These are phyloP conservation scores for Yamadazyma blattariae DNA, from an alignment of 1,139 yeast species.

Conservation along the genomic window DNA sequence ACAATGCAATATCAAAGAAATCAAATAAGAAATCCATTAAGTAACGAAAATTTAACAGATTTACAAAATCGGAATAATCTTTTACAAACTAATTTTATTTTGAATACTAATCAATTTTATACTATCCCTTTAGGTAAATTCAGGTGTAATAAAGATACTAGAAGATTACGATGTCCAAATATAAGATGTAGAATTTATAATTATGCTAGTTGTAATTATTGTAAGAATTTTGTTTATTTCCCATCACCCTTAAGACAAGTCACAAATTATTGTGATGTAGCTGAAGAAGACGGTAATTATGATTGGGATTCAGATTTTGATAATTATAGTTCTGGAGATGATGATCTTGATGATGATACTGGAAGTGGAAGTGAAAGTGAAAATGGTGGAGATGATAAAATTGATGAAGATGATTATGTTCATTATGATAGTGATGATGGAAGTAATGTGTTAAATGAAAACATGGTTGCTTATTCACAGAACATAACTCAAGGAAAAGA, in stretches of 20 bases:
- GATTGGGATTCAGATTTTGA: constrained; percentile 3
- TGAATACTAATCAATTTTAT: constrained; percentile 3
- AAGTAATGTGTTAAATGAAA: too few relatives aligned
- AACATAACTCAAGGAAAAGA: too few relatives aligned
- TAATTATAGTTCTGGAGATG: background rate
- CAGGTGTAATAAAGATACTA: constrained; percentile 17
- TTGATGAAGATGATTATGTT: too few relatives aligned
- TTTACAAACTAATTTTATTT: background rate
- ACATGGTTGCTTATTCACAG: too few relatives aligned
- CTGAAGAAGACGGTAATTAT: background rate
- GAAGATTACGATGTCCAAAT: constrained; percentile 15
- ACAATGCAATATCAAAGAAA: too few relatives aligned
- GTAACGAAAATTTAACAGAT: background rate
- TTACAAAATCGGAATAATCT: background rate
- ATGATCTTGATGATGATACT: background rate
- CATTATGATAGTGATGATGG: too few relatives aligned
- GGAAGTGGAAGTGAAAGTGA: background rate
- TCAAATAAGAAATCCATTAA: background rate
- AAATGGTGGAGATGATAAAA: too few relatives aligned
- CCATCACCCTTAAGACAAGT: constrained; percentile 19
- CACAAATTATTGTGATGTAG: background rate
- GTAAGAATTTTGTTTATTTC: constrained; percentile 22
- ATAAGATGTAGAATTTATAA: constrained; percentile 6
- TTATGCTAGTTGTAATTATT: constrained; percentile 17
- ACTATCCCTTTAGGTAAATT: constrained; percentile 14